Base-by-base conservation (phyloP, 2,329 filamentous ascomycete species). In the Tolypocladium paradoxum region DNA sequence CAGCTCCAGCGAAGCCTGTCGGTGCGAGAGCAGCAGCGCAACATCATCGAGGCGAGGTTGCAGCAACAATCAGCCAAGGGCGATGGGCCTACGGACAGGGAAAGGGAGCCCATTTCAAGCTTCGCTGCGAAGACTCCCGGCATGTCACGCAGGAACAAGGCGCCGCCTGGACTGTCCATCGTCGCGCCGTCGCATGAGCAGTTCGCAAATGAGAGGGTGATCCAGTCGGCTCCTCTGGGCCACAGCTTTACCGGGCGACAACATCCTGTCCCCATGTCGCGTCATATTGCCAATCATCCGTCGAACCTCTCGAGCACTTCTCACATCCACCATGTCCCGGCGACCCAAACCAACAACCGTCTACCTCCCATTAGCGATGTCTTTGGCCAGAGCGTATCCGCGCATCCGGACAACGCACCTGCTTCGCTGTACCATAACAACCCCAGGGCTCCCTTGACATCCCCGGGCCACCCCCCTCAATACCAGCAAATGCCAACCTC, bases 231-330 rank as follows among this genome's bases (percentile, higher is more conserved):
- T 8, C 93, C 93, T 18, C 79, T 99, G 27, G 85, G 95, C 62
- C 92, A 96, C 67, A 95, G 90, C 37, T 99, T 99, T 67, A 96
- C 93, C 8, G 91, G 92, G 55, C 84, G 93, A 55, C 84, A 95
- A 65, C 83, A 90, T 62, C 81, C 85, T 6, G 85, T 86, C 59
- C 87, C 88, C 0, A 72, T 88, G 54, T 88, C 87, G 46, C 82
- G 89, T 50, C 89, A 93, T 67, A 76, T 90, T 52, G 79, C 83
- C 61, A 91, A 92, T 65, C 88, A 91, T 57, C 85, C 88, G 8
- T 90, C 89, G 11, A 90, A 87, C 57, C 77, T 95, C 51, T 86
- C 87, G 22, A 89, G 85, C 64, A 90, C 85, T 1, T 92, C 88
- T 24, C 90, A 96, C 67, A 93, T 96, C 64, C 90, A 95, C 70